Evolutionary conservation across 208 protist genomes (phyloP).

Genomic region (Acanthamoeba royreba): DNA sequence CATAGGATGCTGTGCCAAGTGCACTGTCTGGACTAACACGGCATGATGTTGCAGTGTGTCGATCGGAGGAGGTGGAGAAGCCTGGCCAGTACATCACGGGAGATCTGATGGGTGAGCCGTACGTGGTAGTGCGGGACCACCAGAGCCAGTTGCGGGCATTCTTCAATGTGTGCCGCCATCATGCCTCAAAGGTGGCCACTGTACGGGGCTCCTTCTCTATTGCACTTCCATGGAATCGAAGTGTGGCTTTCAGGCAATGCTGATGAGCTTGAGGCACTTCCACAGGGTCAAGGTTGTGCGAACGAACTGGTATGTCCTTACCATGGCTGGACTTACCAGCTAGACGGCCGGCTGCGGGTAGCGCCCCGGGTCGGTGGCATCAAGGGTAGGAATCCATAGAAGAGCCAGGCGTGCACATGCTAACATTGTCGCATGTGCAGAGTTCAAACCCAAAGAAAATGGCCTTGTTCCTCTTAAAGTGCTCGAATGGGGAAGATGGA

Average conservation of each 20-base stretch:
- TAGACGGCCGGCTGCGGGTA: background rate
- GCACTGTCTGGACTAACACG: background rate
- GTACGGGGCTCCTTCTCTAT: too few relatives aligned
- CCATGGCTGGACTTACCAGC: constrained; percentile 41
- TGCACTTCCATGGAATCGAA: background rate
- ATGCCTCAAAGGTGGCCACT: background rate
- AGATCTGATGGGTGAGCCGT: background rate
- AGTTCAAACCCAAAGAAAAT: constrained; percentile 22
- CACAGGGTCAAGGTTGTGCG: background rate
- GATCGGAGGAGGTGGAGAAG: background rate
- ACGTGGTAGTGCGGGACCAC: background rate
- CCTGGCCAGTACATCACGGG: background rate
- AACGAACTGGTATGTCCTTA: constrained; percentile 28
- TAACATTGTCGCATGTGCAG: background rate
- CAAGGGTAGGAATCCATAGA: background rate
- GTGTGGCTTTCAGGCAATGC: background rate
- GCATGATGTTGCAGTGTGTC: background rate
- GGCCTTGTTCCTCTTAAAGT: background rate
- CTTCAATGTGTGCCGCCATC: constrained; percentile 45
- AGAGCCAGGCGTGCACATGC: too few relatives aligned
- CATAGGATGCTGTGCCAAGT: background rate
- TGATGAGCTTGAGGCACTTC: background rate
- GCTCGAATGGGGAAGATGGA: background rate
- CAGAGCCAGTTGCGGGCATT: background rate
- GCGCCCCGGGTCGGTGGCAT: constrained; percentile 26